A percentile compares a stretch with the other conserved stretches of the same genome.
Evolutionary conservation across 1,139 yeast genomes (phyloP).

Genomic region (Blastobotrys persicus): DNA sequence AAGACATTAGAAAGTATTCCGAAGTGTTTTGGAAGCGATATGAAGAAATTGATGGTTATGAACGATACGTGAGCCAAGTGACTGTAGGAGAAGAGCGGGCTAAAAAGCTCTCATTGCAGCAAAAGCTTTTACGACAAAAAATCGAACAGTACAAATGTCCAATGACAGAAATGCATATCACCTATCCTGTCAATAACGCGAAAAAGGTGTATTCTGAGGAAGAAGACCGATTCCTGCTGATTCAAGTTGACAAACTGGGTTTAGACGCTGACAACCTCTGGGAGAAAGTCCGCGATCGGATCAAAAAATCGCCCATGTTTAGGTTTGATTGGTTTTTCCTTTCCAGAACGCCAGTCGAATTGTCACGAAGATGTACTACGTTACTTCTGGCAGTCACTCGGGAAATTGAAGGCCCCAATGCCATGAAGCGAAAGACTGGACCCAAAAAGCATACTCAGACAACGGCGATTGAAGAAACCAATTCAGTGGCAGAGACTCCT

Average conservation of each 20-base stretch:
- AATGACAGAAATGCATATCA: conserved; percentile 72
- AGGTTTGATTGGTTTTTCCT: conserved; percentile 87
- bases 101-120: conserved; percentile 62
- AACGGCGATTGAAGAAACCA: conserved; percentile 10
- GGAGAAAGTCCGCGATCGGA: conserved; percentile 78
- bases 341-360: conserved; percentile 83
- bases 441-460: conserved; percentile 21
- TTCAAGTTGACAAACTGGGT: conserved; percentile 75
- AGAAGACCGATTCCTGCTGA: conserved; percentile 80
- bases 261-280: conserved; percentile 70
- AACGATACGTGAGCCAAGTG: conserved; percentile 77
- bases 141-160: conserved; percentile 67
- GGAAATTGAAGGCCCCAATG: conserved; percentile 35
- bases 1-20: conserved; percentile 73
- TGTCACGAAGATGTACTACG: conserved; percentile 81
- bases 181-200: conserved; percentile 81
- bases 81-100: conserved; percentile 84
- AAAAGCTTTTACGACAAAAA: conserved; percentile 61
- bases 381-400: conserved; percentile 45
- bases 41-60: conserved; percentile 76
- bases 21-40: conserved; percentile 76
- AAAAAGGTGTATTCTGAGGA: conserved; percentile 78
- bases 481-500: conserved; percentile 17
- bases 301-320: conserved; percentile 69
- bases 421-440: conserved; percentile 32